These are phyloP conservation scores for Penicillium sp. DNA, from an alignment of 2,329 filamentous ascomycete species.

Conservation along the genomic window DNA sequence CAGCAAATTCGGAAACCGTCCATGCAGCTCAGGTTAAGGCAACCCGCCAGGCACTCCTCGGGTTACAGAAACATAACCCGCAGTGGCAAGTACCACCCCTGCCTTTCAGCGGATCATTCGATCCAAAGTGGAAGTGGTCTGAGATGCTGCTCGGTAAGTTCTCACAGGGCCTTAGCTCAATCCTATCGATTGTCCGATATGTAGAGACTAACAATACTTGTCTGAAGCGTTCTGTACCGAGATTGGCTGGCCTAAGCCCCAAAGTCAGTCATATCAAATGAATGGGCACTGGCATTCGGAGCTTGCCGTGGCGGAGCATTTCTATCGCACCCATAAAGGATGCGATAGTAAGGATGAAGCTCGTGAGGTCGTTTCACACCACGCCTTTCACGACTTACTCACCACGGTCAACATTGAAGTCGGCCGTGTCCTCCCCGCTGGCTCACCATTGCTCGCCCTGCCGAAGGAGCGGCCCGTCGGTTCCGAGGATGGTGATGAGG, in stretches of 20 bases:
- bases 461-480: not conserved
- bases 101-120: slow-evolving; percentile 19
- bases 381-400: slow-evolving; percentile 28
- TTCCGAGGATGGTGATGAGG: too few species aligned
- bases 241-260: not conserved
- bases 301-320: slow-evolving; percentile 20
- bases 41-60: slow-evolving; percentile 31
- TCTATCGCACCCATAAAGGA: slow-evolving; percentile 20
- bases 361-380: slow-evolving; percentile 31
- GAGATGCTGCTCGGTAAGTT: slow-evolving; percentile 31
- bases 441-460: not conserved
- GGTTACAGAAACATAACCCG: slow-evolving; percentile 25
- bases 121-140: slow-evolving; percentile 31
- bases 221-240: slow-evolving; percentile 26
- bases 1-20: slow-evolving; percentile 12
- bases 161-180: not conserved
- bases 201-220: not conserved
- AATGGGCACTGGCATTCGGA: slow-evolving; percentile 27
- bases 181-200: not conserved
- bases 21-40: slow-evolving; percentile 25
- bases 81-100: slow-evolving; percentile 32
- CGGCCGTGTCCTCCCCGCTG: not conserved
- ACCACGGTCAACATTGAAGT: slow-evolving; percentile 6
- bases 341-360: slow-evolving; percentile 26
- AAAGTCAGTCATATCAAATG: too few species aligned